Conservation (phyloP, 2,329 filamentous ascomycete species). For the Hymenotorrendiella dingleyae region DNA sequence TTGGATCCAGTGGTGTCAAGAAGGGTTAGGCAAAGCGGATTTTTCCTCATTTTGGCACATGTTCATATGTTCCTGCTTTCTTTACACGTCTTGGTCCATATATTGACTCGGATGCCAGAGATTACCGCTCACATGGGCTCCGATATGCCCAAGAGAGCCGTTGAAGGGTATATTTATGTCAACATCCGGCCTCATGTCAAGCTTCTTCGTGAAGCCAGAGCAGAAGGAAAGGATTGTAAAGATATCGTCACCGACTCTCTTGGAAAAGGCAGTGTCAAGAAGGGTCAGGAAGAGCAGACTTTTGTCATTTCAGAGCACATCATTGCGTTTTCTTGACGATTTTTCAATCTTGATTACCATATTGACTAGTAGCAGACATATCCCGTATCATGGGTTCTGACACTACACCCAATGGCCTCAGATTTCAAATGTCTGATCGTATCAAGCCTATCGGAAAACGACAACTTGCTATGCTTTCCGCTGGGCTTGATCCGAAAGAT, state of each 20-base stretch:
- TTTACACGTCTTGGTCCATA: too few species aligned
- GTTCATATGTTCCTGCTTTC: too few species aligned
- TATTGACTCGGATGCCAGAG: too few species aligned
- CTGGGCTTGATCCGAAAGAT: slow-evolving; percentile 38
- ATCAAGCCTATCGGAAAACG: slow-evolving; percentile 47
- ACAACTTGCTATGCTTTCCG: slow-evolving; percentile 40
- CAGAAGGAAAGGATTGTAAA: slow-evolving; percentile 28
- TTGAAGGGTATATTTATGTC: too few species aligned
- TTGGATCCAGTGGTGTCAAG: slow-evolving; percentile 5
- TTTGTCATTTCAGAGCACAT: slow-evolving; percentile 4
- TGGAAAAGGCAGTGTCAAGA: slow-evolving; percentile 6
- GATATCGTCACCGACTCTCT: not conserved
- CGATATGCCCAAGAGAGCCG: too few species aligned
- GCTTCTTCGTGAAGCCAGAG: slow-evolving; percentile 29
- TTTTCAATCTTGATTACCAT: not conserved
- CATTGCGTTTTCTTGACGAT: not conserved
- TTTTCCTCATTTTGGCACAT: too few species aligned
- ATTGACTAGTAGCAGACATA: slow-evolving; percentile 16
- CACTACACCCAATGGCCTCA: slow-evolving; percentile 15
- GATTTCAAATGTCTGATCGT: slow-evolving; percentile 18
- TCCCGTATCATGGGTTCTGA: slow-evolving; percentile 22
- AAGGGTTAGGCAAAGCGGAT: slow-evolving; percentile 3
- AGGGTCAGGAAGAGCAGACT: slow-evolving; percentile 3
- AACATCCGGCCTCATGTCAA: slow-evolving; percentile 31
- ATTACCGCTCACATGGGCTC: too few species aligned